phyloP scores from a whole-genome alignment of 2,329 filamentous ascomycete genomes.

The Venturia effusa region DNA sequence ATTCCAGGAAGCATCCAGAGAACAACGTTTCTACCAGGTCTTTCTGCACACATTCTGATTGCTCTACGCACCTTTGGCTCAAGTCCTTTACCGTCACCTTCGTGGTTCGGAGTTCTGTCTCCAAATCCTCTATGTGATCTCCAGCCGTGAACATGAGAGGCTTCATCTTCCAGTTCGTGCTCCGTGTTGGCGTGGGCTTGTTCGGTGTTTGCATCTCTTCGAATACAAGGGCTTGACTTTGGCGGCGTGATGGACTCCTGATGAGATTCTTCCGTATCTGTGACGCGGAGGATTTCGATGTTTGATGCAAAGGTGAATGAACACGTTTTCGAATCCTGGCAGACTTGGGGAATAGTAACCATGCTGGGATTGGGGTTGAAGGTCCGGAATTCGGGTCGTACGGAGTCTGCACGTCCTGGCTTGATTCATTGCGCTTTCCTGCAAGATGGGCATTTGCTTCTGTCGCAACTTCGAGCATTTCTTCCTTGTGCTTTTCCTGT shows the following conservation, averaged over 20 bases:
- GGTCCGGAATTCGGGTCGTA: background rate
- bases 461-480: background rate
- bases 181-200: background rate
- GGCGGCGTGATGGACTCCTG: background rate
- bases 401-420: background rate
- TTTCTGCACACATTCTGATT: background rate
- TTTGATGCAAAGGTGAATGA: background rate
- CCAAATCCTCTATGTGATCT: background rate
- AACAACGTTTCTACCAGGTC: no score
- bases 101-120: background rate
- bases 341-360: background rate
- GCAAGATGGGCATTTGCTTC: background rate
- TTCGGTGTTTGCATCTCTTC: background rate
- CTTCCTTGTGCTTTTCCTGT: background rate
- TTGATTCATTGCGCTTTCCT: background rate
- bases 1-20: background rate
- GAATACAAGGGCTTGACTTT: background rate
- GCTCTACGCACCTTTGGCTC: background rate
- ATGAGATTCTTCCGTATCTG: background rate
- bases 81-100: background rate
- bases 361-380: background rate
- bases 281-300: background rate
- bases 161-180: background rate
- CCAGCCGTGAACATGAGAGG: background rate
- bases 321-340: background rate